Conservation (phyloP, 352 stramenopile genomes). For the Blastocystis sp. region DNA sequence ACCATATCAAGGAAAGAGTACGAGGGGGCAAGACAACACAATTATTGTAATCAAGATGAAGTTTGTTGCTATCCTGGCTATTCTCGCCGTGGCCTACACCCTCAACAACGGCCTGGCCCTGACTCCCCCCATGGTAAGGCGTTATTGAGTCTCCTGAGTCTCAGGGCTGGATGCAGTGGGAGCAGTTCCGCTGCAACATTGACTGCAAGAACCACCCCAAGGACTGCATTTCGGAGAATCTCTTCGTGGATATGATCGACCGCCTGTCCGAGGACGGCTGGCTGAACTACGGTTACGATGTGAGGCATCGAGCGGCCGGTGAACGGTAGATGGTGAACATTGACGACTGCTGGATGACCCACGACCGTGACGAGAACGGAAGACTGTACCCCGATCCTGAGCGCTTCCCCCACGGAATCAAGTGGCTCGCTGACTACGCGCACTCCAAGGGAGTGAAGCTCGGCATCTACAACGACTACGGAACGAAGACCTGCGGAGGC, state of each 20-base stretch:
- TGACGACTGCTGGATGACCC: conserved; percentile 75
- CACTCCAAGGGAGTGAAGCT: conserved; percentile 72
- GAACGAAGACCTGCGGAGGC: conserved; percentile 73
- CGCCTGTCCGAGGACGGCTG: conserved; percentile 71
- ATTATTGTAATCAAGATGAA: conserved; percentile 59
- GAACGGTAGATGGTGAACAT: conserved; percentile 72
- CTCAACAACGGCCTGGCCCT: conserved; percentile 74
- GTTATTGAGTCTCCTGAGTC: background rate
- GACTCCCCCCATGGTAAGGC: conserved; percentile 74
- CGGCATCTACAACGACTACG: conserved; percentile 74
- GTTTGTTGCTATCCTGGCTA: conserved; percentile 32
- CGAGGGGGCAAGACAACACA: background rate
- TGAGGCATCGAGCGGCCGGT: background rate
- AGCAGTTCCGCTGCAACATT: conserved; percentile 74
- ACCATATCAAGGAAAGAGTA: background rate
- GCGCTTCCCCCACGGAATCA: conserved; percentile 73
- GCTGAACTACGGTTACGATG: conserved; percentile 73
- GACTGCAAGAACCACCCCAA: conserved; percentile 73
- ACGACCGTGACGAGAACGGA: conserved; percentile 65
- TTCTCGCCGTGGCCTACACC: conserved; percentile 64
- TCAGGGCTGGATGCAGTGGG: conserved; percentile 74
- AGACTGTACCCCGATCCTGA: conserved; percentile 71
- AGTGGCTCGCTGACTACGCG: conserved; percentile 71
- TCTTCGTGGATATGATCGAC: conserved; percentile 72
- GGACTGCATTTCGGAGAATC: conserved; percentile 72